Conservation (phyloP, 2,329 filamentous ascomycete genomes). For the Pseudogymnoascus sp. region DNA sequence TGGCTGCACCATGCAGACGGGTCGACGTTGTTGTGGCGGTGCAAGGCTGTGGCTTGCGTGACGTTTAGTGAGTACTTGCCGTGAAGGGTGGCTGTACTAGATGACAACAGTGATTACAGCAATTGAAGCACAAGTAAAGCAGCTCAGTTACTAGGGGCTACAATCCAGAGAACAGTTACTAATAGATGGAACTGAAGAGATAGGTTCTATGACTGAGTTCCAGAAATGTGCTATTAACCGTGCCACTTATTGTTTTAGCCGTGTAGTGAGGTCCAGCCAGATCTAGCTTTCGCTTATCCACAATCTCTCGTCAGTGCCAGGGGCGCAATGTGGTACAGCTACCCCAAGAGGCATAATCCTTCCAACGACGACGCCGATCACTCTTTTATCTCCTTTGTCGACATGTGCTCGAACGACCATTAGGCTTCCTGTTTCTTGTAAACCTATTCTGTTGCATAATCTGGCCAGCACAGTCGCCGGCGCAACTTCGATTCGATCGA, state of each 20-base stretch:
- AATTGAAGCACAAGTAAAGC: too few species aligned
- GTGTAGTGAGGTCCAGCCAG: conserved; percentile 5
- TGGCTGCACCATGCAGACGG: background rate
- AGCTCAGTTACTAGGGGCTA: too few species aligned
- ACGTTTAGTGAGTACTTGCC: too few species aligned
- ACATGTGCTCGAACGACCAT: background rate
- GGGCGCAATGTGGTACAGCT: background rate
- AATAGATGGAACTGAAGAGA: too few species aligned
- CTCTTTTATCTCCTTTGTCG: background rate
- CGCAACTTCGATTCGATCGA: background rate
- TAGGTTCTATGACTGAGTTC: too few species aligned
- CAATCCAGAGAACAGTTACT: too few species aligned
- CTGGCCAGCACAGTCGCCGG: background rate
- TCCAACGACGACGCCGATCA: background rate
- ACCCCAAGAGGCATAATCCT: background rate
- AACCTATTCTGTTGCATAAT: background rate
- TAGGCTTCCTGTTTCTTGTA: background rate
- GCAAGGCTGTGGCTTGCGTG: conserved; percentile 1
- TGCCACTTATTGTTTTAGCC: too few species aligned
- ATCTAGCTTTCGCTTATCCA: conserved; percentile 6
- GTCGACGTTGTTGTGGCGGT: conserved; percentile 1
- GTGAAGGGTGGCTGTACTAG: too few species aligned
- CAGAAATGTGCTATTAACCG: too few species aligned
- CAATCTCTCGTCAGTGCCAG: conserved; percentile 5
- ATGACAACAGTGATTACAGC: too few species aligned